Evolutionary conservation across 495 filamentous ascomycete genomes (phyloP).

Genomic region (Penicillium soppii): DNA sequence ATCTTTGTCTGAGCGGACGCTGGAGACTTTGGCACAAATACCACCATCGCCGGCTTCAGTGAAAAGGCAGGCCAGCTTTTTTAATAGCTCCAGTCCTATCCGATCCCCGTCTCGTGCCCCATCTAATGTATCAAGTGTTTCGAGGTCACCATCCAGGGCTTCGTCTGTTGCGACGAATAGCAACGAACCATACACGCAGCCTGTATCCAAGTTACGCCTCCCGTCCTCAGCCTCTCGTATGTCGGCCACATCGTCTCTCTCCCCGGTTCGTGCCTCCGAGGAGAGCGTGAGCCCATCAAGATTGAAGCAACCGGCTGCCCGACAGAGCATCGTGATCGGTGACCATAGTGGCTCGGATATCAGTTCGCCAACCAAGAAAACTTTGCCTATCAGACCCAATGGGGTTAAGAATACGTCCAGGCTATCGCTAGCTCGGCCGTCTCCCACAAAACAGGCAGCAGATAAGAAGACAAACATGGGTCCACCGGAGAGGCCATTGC

Average conservation of each 20-base stretch:
- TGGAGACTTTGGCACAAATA: slow-evolving; percentile 63
- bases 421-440: slow-evolving; percentile 52
- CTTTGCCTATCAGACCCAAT: slow-evolving; percentile 19
- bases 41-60: slow-evolving; percentile 62
- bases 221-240: slow-evolving; percentile 35
- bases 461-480: slow-evolving; percentile 47
- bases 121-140: slow-evolving; percentile 51
- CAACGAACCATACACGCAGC: slow-evolving; percentile 26
- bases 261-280: slow-evolving; percentile 12
- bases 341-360: slow-evolving; percentile 1
- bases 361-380: slow-evolving; percentile 14
- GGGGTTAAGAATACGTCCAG: slow-evolving; percentile 48
- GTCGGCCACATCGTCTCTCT: slow-evolving; percentile 18
- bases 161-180: slow-evolving; percentile 30
- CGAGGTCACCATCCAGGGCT: slow-evolving; percentile 49
- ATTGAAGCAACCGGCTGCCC: slow-evolving; percentile 22
- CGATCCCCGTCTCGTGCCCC: slow-evolving; percentile 54
- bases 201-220: slow-evolving; percentile 29
- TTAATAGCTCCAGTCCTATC: slow-evolving; percentile 55
- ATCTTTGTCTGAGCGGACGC: slow-evolving; percentile 67
- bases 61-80: slow-evolving; percentile 60
- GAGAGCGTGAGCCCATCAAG: slow-evolving; percentile 28
- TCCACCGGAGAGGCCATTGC: slow-evolving; percentile 48
- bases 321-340: slow-evolving; percentile 19
- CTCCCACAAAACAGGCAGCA: slow-evolving; percentile 52